Evolutionary conservation across 768 basidiomycete genomes (phyloP).

Genomic region (Scleroderma bovista): DNA sequence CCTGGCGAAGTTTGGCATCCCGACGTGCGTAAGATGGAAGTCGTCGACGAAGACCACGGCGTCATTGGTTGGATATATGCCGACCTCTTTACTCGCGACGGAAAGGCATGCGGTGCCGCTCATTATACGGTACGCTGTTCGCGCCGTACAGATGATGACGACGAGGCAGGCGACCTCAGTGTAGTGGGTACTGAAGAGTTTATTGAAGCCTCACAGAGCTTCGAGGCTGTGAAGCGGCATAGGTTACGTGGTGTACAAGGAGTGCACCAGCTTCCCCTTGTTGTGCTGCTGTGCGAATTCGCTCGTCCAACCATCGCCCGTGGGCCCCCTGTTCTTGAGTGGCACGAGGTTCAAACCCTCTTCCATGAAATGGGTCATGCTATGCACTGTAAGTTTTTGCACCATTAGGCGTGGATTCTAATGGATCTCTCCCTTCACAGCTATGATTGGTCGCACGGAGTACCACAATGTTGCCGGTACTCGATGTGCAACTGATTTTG

Average conservation of each 20-base stretch:
- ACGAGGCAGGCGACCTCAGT: slow-evolving; percentile 58
- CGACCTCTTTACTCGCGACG: slow-evolving; percentile 79
- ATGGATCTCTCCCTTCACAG: slow-evolving; percentile 34
- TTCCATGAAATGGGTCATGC: slow-evolving; percentile 99
- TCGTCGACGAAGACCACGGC: slow-evolving; percentile 84
- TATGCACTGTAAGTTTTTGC: slow-evolving; percentile 84
- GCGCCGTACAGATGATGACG: slow-evolving; percentile 87
- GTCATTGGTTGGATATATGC: slow-evolving; percentile 93
- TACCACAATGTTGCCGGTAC: slow-evolving; percentile 98
- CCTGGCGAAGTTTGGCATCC: slow-evolving; percentile 87
- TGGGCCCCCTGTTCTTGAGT: slow-evolving; percentile 72
- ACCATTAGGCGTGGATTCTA: not conserved
- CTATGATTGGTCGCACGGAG: slow-evolving; percentile 96
- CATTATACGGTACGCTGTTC: slow-evolving; percentile 98
- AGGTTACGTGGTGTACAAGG: slow-evolving; percentile 58
- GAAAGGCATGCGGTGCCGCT: slow-evolving; percentile 88
- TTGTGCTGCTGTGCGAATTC: slow-evolving; percentile 90
- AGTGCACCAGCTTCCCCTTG: slow-evolving; percentile 82
- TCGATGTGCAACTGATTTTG: slow-evolving; percentile 96
- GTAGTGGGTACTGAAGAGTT: slow-evolving; percentile 34
- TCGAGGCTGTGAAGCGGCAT: slow-evolving; percentile 59
- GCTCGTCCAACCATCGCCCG: slow-evolving; percentile 50
- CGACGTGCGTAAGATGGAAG: slow-evolving; percentile 87
- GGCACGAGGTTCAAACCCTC: slow-evolving; percentile 91
- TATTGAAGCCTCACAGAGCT: slow-evolving; percentile 48